These are phyloP conservation scores for Strobilomyces echinocephalus DNA, from an alignment of 768 basidiomycete species.

Conservation along the genomic window DNA sequence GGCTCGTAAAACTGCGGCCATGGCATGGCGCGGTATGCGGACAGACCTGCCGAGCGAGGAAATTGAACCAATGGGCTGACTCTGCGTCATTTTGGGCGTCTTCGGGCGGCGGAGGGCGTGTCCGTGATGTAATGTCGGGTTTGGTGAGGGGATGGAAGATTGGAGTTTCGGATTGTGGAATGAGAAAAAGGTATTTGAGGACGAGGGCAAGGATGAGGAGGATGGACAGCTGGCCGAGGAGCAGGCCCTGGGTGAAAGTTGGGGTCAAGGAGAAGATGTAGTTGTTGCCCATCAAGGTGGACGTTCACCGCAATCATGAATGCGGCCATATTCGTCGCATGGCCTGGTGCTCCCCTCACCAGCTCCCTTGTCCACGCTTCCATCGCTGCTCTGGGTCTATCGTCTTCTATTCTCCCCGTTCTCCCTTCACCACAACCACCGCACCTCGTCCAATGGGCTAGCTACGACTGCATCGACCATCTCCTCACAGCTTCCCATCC, in stretches of 20 bases:
- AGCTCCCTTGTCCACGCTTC: conserved; percentile 43
- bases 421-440: conserved; percentile 19
- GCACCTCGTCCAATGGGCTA: conserved; percentile 70
- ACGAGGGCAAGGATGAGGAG: conserved; percentile 70
- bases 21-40: neutral
- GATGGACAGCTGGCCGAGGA: conserved; percentile 90
- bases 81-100: conserved; percentile 41
- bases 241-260: conserved; percentile 92
- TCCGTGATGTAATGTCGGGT: conserved; percentile 40
- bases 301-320: conserved; percentile 6
- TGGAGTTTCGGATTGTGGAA: conserved; percentile 58
- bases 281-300: conserved; percentile 33
- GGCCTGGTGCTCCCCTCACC: conserved; percentile 54
- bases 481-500: conserved; percentile 55
- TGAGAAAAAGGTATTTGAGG: conserved; percentile 94
- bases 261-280: conserved; percentile 73
- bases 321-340: conserved; percentile 41
- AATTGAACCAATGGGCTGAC: conserved; percentile 89
- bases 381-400: conserved; percentile 32
- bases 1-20: neutral
- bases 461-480: conserved; percentile 85
- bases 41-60: conserved; percentile 73
- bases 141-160: conserved; percentile 59
- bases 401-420: conserved; percentile 26
- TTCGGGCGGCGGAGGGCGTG: conserved; percentile 26